Evolutionary conservation across 2,329 filamentous ascomycete species (phyloP).

Genomic region (Pseudocercospora fijiensis): DNA sequence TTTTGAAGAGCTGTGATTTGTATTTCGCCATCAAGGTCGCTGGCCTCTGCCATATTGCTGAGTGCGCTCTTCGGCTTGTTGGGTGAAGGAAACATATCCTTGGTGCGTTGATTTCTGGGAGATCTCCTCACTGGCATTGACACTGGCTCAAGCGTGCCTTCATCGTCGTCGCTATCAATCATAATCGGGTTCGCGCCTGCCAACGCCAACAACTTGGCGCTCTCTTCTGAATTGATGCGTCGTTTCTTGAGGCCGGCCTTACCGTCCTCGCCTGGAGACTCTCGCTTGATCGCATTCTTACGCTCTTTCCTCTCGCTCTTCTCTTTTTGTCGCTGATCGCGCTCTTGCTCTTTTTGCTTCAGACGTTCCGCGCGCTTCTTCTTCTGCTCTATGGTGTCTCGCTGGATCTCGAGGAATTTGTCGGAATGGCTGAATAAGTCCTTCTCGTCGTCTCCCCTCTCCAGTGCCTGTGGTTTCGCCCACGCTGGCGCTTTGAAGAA

Average conservation of each 20-base stretch:
- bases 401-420: constrained; percentile 38
- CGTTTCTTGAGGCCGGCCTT: constrained; percentile 29
- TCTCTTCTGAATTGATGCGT: constrained; percentile 33
- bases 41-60: constrained; percentile 11
- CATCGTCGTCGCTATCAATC: constrained; percentile 18
- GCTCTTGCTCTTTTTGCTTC: constrained; percentile 34
- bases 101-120: constrained; percentile 21
- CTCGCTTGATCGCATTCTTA: constrained; percentile 29
- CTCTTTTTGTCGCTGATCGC: constrained; percentile 32
- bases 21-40: constrained; percentile 26
- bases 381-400: constrained; percentile 21
- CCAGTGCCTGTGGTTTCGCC: constrained; percentile 23
- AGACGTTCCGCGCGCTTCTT: constrained; percentile 39
- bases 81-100: constrained; percentile 11
- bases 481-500: constrained; percentile 37
- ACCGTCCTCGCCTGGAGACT: constrained; percentile 27
- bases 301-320: constrained; percentile 37
- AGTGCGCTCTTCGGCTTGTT: constrained; percentile 9
- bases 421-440: constrained; percentile 48
- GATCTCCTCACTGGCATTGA: constrained; percentile 16
- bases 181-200: constrained; percentile 20
- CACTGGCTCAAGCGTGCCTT: constrained; percentile 10
- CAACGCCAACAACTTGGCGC: constrained; percentile 25
- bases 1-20: constrained; percentile 9
- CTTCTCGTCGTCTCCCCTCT: constrained; percentile 16